Evolutionary conservation across 129 eudicot genomes (phyloP).

Genomic region (Logfia minima): DNA sequence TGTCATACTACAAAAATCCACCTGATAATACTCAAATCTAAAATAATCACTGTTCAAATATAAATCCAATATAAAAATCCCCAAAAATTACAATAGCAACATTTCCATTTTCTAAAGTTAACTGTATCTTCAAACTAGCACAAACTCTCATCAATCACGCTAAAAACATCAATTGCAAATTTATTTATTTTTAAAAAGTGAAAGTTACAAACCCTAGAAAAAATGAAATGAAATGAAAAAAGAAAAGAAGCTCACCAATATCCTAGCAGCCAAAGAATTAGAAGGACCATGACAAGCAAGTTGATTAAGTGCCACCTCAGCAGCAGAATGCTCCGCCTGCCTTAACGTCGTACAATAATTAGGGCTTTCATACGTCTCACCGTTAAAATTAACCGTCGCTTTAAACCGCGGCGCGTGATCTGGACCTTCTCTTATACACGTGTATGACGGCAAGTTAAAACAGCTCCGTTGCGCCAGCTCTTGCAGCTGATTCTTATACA

Average conservation of each 20-base stretch:
- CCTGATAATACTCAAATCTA: neutral
- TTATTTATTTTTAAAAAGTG: neutral
- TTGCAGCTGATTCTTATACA: constrained; percentile 76
- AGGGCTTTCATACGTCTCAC: constrained; percentile 64
- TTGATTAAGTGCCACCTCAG: constrained; percentile 61
- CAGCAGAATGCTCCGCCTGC: constrained; percentile 79
- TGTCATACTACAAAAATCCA: neutral
- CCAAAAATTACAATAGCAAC: neutral
- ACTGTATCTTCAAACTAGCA: neutral
- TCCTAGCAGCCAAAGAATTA: constrained; percentile 60
- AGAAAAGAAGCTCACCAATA: constrained; percentile 39
- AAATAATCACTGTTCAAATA: too few species aligned
- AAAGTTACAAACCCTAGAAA: constrained; percentile 16
- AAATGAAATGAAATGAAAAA: neutral
- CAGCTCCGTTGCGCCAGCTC: constrained; percentile 78
- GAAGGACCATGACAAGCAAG: constrained; percentile 57
- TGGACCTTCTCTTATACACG: constrained; percentile 72
- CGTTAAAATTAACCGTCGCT: constrained; percentile 65
- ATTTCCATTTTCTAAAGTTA: neutral
- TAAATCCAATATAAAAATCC: neutral
- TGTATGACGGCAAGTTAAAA: constrained; percentile 63
- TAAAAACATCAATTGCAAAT: neutral
- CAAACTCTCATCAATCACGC: neutral
- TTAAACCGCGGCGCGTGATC: constrained; percentile 84
- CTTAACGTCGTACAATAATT: constrained; percentile 58